Percentiles rank a stretch among this genome's conserved stretches.
Evolutionary conservation across 495 filamentous ascomycete species (phyloP).

Genomic region (Niebla homalea): DNA sequence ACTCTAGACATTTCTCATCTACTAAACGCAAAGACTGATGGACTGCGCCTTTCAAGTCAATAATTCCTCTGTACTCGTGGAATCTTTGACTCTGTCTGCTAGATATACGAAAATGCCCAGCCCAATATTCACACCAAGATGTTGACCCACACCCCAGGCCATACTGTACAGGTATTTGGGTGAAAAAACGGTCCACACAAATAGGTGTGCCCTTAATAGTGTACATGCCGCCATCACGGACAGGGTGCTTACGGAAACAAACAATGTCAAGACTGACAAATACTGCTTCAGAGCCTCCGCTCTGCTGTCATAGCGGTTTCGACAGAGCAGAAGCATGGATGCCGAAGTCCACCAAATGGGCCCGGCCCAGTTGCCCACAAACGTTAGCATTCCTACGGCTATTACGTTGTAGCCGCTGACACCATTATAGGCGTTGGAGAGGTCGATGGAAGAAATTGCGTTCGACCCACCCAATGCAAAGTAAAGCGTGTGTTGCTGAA

Average conservation of each 20-base stretch:
- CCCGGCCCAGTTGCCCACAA: slow-evolving; percentile 81
- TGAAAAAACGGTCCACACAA: slow-evolving; percentile 98
- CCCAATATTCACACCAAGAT: slow-evolving; percentile 55
- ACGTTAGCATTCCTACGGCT: slow-evolving; percentile 66
- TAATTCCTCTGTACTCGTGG: too few relatives aligned
- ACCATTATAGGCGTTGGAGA: slow-evolving; percentile 76
- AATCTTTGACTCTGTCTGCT: too few relatives aligned
- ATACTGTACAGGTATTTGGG: slow-evolving; percentile 90
- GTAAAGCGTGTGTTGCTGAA: slow-evolving; percentile 65
- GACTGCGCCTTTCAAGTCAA: too few relatives aligned
- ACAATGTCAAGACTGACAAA: slow-evolving; percentile 50
- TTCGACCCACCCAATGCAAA: slow-evolving; percentile 90
- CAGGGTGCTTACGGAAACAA: slow-evolving; percentile 41
- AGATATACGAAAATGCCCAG: slow-evolving; percentile 42
- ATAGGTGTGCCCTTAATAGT: slow-evolving; percentile 71
- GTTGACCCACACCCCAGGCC: slow-evolving; percentile 73
- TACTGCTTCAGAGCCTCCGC: slow-evolving; percentile 29
- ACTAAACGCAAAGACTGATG: too few relatives aligned
- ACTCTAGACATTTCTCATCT: too few relatives aligned
- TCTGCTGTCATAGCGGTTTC: slow-evolving; percentile 6
- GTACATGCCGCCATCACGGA: slow-evolving; percentile 86
- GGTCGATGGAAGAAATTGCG: slow-evolving; percentile 76
- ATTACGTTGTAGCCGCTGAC: slow-evolving; percentile 53
- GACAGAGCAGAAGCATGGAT: slow-evolving; percentile 39
- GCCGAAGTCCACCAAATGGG: slow-evolving; percentile 74